Base-by-base conservation (phyloP, 139 green algal genomes). In the Dunaliella primolecta region DNA sequence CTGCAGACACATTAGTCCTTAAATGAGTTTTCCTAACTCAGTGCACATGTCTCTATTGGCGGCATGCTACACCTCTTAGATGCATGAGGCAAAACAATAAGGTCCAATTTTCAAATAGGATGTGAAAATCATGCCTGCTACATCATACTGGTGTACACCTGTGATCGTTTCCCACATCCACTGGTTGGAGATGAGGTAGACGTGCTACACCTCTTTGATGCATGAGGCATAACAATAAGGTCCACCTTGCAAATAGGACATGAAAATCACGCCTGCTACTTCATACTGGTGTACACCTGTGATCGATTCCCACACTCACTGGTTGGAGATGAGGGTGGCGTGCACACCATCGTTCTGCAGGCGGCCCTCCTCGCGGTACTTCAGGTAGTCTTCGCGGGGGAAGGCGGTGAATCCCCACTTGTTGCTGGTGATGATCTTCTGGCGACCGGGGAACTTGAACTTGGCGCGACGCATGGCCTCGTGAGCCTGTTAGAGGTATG, bases 381-480 rank as follows among this genome's bases (percentile, higher is more conserved):
- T 71, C 29, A 98, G 55, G 88, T 95, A 99, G 90, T 99, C 97
- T 3, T 97, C 93, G 25, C 95, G 92, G 25, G 80, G 36, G 88
- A 94, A 98, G 82, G 91, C 90, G 76, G 97, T 99, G 94, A 99
- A 99, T 85, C 97, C 97, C 95, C 97, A 99, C 92, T 99, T 99
- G 36, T 93, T 87, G 89, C 87, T 94, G 33, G 88, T 86, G 82
- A 99, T 95, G 81, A 99, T 97, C 94, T 99, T 99, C 93, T 99
- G 97, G 78, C 97, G 95, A 11, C 97, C 97, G 30, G 97, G 91
- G 92, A 99, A 99, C 96, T 99, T 99, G 96, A 99, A 99, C 95
- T 99, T 99, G 85, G 97, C 97, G 85, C 97, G 97, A 80, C 97
- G 94, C 83, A 99, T 93, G 2, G 97, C 96, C 93, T 99, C 97